phyloP scores from a whole-genome alignment of 371 early-diverging fungal species.

The Blakeslea trispora region DNA sequence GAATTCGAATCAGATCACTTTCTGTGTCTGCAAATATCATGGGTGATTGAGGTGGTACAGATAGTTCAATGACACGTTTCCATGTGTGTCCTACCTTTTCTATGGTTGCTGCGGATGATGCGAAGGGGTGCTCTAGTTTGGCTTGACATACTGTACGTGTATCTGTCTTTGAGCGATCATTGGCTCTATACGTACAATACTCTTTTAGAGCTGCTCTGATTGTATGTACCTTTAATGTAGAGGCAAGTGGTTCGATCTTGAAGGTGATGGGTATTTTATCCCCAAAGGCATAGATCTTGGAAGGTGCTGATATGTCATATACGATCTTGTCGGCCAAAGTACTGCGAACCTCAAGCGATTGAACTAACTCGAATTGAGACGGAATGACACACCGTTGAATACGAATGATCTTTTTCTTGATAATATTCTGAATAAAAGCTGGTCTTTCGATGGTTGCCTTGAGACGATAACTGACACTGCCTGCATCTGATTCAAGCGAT shows the following conservation, averaged over 20 bases:
- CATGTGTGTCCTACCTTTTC: slow-evolving; percentile 10
- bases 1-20: slow-evolving; percentile 28
- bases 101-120: slow-evolving; percentile 1
- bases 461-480: slow-evolving; percentile 23
- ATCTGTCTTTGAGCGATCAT: slow-evolving; percentile 25
- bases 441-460: slow-evolving; percentile 29
- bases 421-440: slow-evolving; percentile 26
- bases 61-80: slow-evolving; percentile 16
- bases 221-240: slow-evolving; percentile 19
- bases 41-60: slow-evolving; percentile 21
- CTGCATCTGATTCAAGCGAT: slow-evolving; percentile 31
- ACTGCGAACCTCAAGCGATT: slow-evolving; percentile 28
- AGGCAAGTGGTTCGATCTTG: slow-evolving; percentile 27
- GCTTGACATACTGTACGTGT: slow-evolving; percentile 24
- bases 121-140: slow-evolving; percentile 23
- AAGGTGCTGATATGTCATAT: slow-evolving; percentile 32
- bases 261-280: slow-evolving; percentile 31
- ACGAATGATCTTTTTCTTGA: slow-evolving; percentile 22
- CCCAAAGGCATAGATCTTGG: slow-evolving; percentile 22
- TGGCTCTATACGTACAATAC: slow-evolving; percentile 27
- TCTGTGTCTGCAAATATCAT: slow-evolving; percentile 24
- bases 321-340: slow-evolving; percentile 35
- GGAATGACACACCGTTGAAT: slow-evolving; percentile 26
- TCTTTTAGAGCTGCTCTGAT: slow-evolving; percentile 28
- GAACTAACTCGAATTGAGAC: slow-evolving; percentile 27